These are phyloP conservation scores for Xylaria sp. DNA, from an alignment of 2,329 filamentous ascomycete species.

Conservation along the genomic window DNA sequence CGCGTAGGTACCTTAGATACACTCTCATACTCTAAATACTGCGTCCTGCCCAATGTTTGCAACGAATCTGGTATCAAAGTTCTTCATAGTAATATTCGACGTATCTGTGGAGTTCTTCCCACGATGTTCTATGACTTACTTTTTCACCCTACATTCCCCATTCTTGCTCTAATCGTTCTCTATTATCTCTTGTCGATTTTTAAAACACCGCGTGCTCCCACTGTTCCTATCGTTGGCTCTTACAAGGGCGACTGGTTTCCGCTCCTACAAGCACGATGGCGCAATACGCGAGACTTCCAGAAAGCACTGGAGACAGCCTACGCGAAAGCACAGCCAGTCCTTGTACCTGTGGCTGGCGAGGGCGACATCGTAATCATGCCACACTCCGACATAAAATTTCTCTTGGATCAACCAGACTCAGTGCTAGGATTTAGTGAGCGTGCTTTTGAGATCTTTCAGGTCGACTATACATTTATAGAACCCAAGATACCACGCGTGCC, in stretches of 20 bases:
- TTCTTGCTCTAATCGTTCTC: too few relatives aligned
- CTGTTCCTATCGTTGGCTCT: slow-evolving; percentile 27
- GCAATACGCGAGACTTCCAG: slow-evolving; percentile 33
- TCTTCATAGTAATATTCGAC: too few relatives aligned
- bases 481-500: slow-evolving; percentile 19
- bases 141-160: too few relatives aligned
- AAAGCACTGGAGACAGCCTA: slow-evolving; percentile 17
- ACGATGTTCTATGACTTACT: too few relatives aligned
- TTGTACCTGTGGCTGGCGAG: slow-evolving; percentile 26
- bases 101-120: too few relatives aligned
- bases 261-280: slow-evolving; percentile 29
- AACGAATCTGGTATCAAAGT: too few relatives aligned
- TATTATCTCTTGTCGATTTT: not conserved
- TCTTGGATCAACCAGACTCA: slow-evolving; percentile 31
- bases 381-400: slow-evolving; percentile 20
- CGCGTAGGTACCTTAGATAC: too few relatives aligned
- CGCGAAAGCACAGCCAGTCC: slow-evolving; percentile 3
- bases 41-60: too few relatives aligned
- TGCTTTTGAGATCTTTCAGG: slow-evolving; percentile 25
- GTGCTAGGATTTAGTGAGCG: slow-evolving; percentile 24
- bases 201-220: not conserved
- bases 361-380: slow-evolving; percentile 24
- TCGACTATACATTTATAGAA: slow-evolving; percentile 36
- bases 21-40: too few relatives aligned
- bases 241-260: slow-evolving; percentile 34